Percentiles rank a stretch among this genome's conserved stretches.
Conservation (phyloP, 768 basidiomycete species). For the Hericium alpestre region DNA sequence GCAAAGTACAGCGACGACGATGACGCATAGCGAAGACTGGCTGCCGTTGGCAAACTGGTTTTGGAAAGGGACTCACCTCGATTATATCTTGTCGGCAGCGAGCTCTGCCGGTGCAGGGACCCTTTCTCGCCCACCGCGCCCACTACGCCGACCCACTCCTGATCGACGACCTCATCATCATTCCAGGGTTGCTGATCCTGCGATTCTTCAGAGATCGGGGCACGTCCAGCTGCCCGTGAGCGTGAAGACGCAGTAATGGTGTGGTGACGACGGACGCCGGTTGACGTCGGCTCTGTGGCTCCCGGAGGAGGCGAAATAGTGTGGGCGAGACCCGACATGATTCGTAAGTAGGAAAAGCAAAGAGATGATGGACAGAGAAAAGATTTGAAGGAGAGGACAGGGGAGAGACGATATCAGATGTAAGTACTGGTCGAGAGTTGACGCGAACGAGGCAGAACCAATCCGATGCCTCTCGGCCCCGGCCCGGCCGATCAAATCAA, state of each 20-base stretch:
- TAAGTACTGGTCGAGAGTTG: not conserved
- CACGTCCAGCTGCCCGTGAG: constrained; percentile 7
- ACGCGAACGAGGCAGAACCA: no score
- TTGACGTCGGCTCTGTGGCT: not conserved
- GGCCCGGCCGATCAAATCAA: not conserved
- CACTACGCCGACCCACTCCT: constrained; percentile 7
- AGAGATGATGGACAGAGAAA: not conserved
- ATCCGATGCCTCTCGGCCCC: not conserved
- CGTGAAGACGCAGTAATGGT: constrained; percentile 14
- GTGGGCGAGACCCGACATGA: constrained; percentile 9
- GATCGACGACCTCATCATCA: constrained; percentile 9
- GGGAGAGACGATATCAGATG: not conserved
- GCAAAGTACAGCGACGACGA: not conserved
- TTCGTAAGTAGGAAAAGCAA: not conserved
- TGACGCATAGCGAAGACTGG: not conserved
- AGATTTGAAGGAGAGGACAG: not conserved
- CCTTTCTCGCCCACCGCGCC: constrained; percentile 13
- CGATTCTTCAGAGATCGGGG: constrained; percentile 12
- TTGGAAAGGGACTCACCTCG: constrained; percentile 4
- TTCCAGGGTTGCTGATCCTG: constrained; percentile 12
- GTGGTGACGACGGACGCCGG: constrained; percentile 12
- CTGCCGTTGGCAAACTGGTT: not conserved
- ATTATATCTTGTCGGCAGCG: constrained; percentile 13
- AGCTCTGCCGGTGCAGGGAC: constrained; percentile 13
- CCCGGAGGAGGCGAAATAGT: constrained; percentile 13